Evolutionary conservation across 2,329 filamentous ascomycete species (phyloP), one percentile per base, ranked within the genome.

Genomic region (Cadophora sp.): DNA sequence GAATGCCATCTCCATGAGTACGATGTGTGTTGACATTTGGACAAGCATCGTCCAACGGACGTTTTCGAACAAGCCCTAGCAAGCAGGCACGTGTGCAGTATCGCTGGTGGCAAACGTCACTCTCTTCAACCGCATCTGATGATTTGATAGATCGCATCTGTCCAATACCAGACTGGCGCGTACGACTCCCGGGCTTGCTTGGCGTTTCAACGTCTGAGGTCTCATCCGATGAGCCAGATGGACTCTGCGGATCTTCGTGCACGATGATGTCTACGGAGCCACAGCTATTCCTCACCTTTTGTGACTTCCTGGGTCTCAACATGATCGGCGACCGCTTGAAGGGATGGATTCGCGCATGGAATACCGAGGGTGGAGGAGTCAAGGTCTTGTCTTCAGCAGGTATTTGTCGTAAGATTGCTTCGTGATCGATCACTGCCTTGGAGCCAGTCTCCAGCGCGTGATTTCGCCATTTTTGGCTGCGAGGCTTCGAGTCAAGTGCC

Each of bases 11-110:
- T 33, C 33, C 20, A 64, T 70, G 24, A 51, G 30, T 36, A 47
- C 66, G 58, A 68, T 72, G 53, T 63, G 59, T 56, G 27, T 48
- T 56, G 41, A 72, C 27, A 69, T 72, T 70, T 61, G 65, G 70
- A 56, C 65, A 70, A 65, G 64, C 30, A 51, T 69, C 33, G 30
- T 72, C 66, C 39, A 72, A 65, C 22, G 56, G 59, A 60, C 45
- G 33, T 47, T 62, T 63, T 66, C 61, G 66, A 56, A 68, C 61
- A 66, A 71, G 66, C 63, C 69, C 67, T 65, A 71, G 59, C 41
- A 72, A 69, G 60, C 64, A 70, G 62, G 64, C 68, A 59, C 68
- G 60, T 64, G 66, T 55, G 50, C 50, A 72, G 41, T 72, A 70
- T 61, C 62, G 62, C 62, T 39, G 58, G 58, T 66, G 56, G 59